Percentiles rank a stretch among this genome's conserved stretches.
phyloP scores from a whole-genome alignment of 345 rosid genomes.

The Kernera saxatilis region DNA sequence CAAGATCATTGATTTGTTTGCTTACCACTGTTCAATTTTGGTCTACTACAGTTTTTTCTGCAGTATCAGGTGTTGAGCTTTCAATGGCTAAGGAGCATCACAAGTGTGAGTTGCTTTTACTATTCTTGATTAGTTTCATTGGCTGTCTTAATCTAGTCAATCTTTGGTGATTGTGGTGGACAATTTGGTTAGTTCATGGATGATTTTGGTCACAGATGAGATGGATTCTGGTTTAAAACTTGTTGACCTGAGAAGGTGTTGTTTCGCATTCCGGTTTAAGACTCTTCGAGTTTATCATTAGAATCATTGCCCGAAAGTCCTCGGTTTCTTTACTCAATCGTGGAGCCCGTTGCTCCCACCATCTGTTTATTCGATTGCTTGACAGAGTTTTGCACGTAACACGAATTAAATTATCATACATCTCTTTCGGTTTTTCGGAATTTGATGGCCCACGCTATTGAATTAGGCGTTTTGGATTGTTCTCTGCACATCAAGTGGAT shows the following conservation, averaged over 20 bases:
- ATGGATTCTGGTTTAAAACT: not conserved
- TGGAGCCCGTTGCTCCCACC: constrained; percentile 25
- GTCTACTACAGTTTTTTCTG: constrained; percentile 67
- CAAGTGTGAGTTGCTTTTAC: constrained; percentile 45
- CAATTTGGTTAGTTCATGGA: constrained; percentile 2
- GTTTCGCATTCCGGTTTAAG: not conserved
- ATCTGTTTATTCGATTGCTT: constrained; percentile 19
- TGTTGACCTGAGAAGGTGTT: not conserved
- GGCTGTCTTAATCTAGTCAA: not conserved
- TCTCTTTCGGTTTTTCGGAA: constrained; percentile 5
- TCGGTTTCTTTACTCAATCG: not conserved
- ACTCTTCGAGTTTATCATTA: not conserved
- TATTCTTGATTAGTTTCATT: not conserved
- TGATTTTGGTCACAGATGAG: not conserved
- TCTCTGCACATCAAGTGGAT: constrained; percentile 17
- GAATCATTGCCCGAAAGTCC: not conserved
- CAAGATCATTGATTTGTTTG: not conserved
- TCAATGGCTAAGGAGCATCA: constrained; percentile 72
- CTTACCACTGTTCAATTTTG: constrained; percentile 4
- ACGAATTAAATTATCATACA: not conserved
- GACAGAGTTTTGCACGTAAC: constrained; percentile 26
- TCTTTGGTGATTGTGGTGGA: not conserved
- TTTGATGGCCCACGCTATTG: constrained; percentile 24
- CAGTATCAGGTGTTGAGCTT: constrained; percentile 89
- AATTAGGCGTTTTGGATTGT: constrained; percentile 21